Percentiles rank a stretch among this genome's conserved stretches.
Evolutionary conservation across 768 basidiomycete genomes (phyloP).

Genomic region (Leccinum barrowsii): DNA sequence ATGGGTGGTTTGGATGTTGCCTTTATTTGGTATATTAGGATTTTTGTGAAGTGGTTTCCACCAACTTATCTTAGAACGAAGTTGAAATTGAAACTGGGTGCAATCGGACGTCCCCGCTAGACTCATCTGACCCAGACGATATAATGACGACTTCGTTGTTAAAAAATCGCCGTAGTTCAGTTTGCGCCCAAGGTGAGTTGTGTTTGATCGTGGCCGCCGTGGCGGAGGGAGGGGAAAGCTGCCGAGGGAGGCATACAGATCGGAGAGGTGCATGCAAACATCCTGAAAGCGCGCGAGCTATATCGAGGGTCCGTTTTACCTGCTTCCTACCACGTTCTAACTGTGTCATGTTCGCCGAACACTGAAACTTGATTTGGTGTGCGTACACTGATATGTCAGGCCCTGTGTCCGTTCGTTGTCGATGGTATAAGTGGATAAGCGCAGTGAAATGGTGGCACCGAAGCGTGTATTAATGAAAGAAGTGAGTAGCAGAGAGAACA

Average conservation of each 20-base stretch:
- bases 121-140: not conserved
- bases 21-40: too few relatives aligned
- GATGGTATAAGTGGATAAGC: too few relatives aligned
- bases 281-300: slow-evolving; percentile 57
- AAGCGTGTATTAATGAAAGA: too few relatives aligned
- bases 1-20: too few relatives aligned
- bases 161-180: slow-evolving; percentile 48
- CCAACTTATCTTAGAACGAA: too few relatives aligned
- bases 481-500: too few relatives aligned
- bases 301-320: slow-evolving; percentile 47
- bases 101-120: not conserved
- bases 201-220: too few relatives aligned
- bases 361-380: not conserved
- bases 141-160: slow-evolving; percentile 22
- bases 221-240: not conserved
- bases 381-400: too few relatives aligned
- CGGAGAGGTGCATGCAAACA: slow-evolving; percentile 68
- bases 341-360: slow-evolving; percentile 12
- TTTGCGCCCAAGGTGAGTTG: slow-evolving; percentile 46
- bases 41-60: too few relatives aligned
- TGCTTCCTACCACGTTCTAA: not conserved
- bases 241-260: slow-evolving; percentile 41
- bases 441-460: too few relatives aligned
- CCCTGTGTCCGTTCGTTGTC: too few relatives aligned
- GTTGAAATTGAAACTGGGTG: too few relatives aligned